These are phyloP conservation scores for Plasmodium reichenowi DNA, from an alignment of 169 alveolate genomes.

Conservation along the genomic window DNA sequence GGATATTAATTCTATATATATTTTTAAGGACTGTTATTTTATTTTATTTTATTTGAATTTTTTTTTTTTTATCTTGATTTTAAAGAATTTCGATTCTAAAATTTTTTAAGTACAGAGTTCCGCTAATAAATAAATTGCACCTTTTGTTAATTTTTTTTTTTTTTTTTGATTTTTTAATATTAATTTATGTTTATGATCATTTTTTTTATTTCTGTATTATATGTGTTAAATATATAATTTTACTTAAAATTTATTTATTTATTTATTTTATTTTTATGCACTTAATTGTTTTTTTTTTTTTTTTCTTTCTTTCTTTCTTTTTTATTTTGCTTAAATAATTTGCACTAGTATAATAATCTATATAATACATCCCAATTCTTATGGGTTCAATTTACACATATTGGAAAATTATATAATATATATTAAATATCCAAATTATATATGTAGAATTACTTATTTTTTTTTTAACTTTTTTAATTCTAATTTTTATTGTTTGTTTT, in stretches of 20 bases:
- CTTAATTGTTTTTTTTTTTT: slow-evolving; percentile 3
- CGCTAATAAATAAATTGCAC: slow-evolving; percentile 16
- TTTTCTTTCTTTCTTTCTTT: slow-evolving; percentile 12
- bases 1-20: too few species aligned
- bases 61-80: slow-evolving; percentile 7
- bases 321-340: slow-evolving; percentile 23
- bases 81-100: slow-evolving; percentile 9
- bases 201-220: neutral
- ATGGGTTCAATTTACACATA: slow-evolving; percentile 19
- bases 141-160: slow-evolving; percentile 11
- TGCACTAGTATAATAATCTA: slow-evolving; percentile 37
- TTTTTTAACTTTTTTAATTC: neutral
- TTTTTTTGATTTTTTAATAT: neutral
- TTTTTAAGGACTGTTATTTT: neutral
- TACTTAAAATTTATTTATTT: slow-evolving; percentile 14
- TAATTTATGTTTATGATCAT: slow-evolving; percentile 9
- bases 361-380: neutral
- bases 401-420: neutral
- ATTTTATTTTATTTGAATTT: slow-evolving; percentile 8
- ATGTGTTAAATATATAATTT: slow-evolving; percentile 18
- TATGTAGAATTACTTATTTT: neutral
- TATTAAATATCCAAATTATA: too few species aligned
- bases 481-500: neutral
- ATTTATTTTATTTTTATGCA: slow-evolving; percentile 36
- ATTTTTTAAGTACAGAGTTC: neutral